A percentile compares a stretch with the other conserved stretches of the same genome.
phyloP scores from a whole-genome alignment of 1,284 basidiomycete genomes.

The Leccinum griseonigrum region DNA sequence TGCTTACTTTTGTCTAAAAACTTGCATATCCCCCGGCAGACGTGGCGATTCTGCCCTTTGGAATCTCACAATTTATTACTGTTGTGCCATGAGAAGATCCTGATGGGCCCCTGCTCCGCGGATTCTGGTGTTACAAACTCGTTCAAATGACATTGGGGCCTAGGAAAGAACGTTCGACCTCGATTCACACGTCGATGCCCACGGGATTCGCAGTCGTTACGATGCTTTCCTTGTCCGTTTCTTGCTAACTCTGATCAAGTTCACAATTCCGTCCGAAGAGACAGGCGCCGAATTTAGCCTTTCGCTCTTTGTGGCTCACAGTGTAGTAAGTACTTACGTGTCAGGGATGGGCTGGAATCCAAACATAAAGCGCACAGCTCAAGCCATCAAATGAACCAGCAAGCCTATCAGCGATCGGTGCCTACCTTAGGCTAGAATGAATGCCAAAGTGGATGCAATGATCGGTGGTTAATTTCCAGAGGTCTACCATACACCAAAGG shows the following conservation, averaged over 20 bases:
- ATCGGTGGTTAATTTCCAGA: not conserved
- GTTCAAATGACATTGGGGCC: not conserved
- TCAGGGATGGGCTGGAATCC: not conserved
- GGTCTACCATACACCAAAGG: not conserved
- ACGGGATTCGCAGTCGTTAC: not conserved
- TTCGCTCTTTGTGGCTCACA: not conserved
- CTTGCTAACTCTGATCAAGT: not conserved
- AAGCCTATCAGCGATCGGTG: not conserved
- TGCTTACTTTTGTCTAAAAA: not conserved
- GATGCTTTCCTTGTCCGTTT: not conserved
- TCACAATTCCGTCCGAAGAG: not conserved
- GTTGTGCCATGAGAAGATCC: not conserved
- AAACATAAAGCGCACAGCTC: not conserved
- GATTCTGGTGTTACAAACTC: not conserved
- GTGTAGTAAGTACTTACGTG: not conserved
- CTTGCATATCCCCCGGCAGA: not conserved
- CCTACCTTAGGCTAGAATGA: not conserved
- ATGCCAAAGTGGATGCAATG: not conserved
- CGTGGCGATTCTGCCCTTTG: not conserved
- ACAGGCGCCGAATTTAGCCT: not conserved
- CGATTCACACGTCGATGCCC: constrained; percentile 4
- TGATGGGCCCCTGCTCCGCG: not conserved
- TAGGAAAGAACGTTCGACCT: not conserved
- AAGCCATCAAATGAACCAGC: not conserved
- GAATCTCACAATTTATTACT: not conserved